A percentile compares a stretch with the other conserved stretches of the same genome.
Conservation (phyloP, 2,329 filamentous ascomycete genomes). For the Penicillium nordicum region DNA sequence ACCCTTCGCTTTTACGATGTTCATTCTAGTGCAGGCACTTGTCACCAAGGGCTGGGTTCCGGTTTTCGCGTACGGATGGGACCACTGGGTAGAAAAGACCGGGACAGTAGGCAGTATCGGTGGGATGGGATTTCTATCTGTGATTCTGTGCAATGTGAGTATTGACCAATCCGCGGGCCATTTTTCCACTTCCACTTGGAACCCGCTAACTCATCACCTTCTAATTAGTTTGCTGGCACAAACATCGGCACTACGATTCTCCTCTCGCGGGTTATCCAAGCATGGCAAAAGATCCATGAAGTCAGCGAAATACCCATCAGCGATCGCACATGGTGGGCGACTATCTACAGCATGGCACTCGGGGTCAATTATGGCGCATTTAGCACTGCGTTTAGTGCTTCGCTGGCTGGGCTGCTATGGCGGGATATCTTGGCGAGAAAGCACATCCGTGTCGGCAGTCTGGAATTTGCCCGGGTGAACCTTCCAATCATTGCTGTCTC, state of each 20-base stretch:
- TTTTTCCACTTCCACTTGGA: background rate
- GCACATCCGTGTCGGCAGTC: conserved; percentile 60
- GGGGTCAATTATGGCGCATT: conserved; percentile 74
- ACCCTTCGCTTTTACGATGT: conserved; percentile 72
- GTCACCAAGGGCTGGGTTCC: conserved; percentile 72
- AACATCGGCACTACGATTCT: conserved; percentile 75
- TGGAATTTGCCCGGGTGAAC: conserved; percentile 67
- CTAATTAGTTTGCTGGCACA: conserved; percentile 65
- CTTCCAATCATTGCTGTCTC: conserved; percentile 67
- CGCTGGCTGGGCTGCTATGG: conserved; percentile 69
- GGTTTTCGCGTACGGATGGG: conserved; percentile 70
- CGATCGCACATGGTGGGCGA: conserved; percentile 68
- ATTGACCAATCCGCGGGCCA: background rate
- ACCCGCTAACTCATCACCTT: conserved; percentile 9
- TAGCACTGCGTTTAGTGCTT: conserved; percentile 68
- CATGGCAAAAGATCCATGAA: conserved; percentile 61
- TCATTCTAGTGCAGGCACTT: conserved; percentile 68
- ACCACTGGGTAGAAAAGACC: conserved; percentile 67
- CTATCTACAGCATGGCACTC: conserved; percentile 70
- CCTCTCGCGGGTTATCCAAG: conserved; percentile 65
- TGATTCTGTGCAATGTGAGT: conserved; percentile 69
- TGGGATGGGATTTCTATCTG: conserved; percentile 70
- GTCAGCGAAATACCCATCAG: conserved; percentile 50
- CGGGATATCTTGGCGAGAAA: conserved; percentile 66
- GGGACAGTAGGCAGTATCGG: conserved; percentile 66